A percentile compares a stretch with the other conserved stretches of the same genome.
Evolutionary conservation across 2,329 filamentous ascomycete species (phyloP).

Genomic region (Dactylonectria macrodidyma): DNA sequence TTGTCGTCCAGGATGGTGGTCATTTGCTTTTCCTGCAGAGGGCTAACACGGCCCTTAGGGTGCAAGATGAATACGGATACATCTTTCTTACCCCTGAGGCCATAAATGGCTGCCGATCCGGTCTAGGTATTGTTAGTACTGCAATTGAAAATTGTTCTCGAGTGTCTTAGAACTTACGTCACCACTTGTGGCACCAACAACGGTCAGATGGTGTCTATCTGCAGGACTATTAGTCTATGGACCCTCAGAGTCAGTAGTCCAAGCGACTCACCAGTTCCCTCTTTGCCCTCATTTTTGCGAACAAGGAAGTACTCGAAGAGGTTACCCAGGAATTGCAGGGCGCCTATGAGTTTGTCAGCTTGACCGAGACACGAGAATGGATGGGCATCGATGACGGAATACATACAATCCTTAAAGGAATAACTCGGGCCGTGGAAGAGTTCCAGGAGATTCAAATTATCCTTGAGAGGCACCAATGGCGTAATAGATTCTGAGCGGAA

Average conservation of each 20-base stretch:
- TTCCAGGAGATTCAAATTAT: constrained; percentile 86
- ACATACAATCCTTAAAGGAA: constrained; percentile 84
- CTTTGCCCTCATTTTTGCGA: constrained; percentile 71
- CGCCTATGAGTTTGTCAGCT: constrained; percentile 55
- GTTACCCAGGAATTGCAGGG: constrained; percentile 95
- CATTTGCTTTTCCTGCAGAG: constrained; percentile 97
- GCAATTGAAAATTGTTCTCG: not conserved
- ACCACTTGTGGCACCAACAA: constrained; percentile 89
- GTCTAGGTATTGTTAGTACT: constrained; percentile 60
- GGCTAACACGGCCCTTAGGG: constrained; percentile 90
- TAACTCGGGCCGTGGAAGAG: constrained; percentile 97
- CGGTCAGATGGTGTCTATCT: constrained; percentile 85
- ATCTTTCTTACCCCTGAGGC: constrained; percentile 94
- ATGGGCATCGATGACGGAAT: not conserved
- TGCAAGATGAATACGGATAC: constrained; percentile 96
- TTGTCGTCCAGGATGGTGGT: constrained; percentile 92
- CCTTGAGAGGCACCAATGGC: constrained; percentile 64
- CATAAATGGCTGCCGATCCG: constrained; percentile 96
- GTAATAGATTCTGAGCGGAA: constrained; percentile 87
- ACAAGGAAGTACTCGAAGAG: constrained; percentile 91
- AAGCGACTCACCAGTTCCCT: not conserved
- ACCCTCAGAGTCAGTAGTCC: not conserved
- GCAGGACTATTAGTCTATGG: constrained; percentile 48
- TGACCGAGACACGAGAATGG: not conserved
- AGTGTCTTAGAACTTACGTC: constrained; percentile 57